Conservation (phyloP, 2,329 filamentous ascomycete genomes). For the Penicillium sp. region DNA sequence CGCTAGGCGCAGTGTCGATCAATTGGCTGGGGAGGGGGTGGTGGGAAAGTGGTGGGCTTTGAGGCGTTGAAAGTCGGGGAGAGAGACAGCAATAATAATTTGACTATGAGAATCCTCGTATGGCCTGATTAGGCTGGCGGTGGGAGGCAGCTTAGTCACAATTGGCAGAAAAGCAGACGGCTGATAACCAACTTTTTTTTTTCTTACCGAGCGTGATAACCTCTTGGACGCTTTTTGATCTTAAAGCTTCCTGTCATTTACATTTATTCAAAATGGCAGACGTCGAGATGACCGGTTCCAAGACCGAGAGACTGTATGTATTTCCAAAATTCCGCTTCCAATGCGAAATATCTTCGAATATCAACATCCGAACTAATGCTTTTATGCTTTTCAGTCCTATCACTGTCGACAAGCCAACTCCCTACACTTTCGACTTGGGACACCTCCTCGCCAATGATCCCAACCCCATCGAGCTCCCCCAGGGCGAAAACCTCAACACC, state of each 20-base stretch:
- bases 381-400: slow-evolving; percentile 47
- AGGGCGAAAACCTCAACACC: slow-evolving; percentile 57
- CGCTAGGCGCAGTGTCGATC: slow-evolving; percentile 30
- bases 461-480: slow-evolving; percentile 70
- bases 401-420: slow-evolving; percentile 76
- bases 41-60: slow-evolving; percentile 6
- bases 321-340: not conserved
- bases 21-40: slow-evolving; percentile 18
- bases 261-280: slow-evolving; percentile 27
- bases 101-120: slow-evolving; percentile 24
- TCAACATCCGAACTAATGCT: slow-evolving; percentile 18
- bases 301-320: slow-evolving; percentile 43
- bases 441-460: slow-evolving; percentile 83
- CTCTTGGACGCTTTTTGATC: slow-evolving; percentile 7
- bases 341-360: not conserved
- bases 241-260: not conserved
- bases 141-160: slow-evolving; percentile 20
- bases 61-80: slow-evolving; percentile 10
- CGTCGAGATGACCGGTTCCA: slow-evolving; percentile 25
- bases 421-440: slow-evolving; percentile 89
- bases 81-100: slow-evolving; percentile 24
- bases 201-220: slow-evolving; percentile 14
- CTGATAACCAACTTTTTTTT: slow-evolving; percentile 37
- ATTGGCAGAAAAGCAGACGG: slow-evolving; percentile 24
- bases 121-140: slow-evolving; percentile 26